A percentile compares a stretch with the other conserved stretches of the same genome.
Evolutionary conservation across 106 monocot species (phyloP).

Genomic region (Dendrobium chrysotoxum): DNA sequence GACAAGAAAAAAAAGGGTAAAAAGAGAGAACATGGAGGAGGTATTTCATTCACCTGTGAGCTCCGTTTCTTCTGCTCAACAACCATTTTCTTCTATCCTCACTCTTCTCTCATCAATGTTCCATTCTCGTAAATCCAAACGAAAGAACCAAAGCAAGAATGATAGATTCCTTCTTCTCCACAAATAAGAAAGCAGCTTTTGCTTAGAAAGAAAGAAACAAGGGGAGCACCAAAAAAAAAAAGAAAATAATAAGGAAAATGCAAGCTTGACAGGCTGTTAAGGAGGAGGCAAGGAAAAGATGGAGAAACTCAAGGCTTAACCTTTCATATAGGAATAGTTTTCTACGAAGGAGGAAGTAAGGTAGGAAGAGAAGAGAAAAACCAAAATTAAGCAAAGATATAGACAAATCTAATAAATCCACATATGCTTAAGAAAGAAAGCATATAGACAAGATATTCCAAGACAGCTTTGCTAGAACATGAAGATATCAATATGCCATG

Average conservation of each 20-base stretch:
- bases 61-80: slow-evolving; percentile 11
- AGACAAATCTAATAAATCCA: slow-evolving; percentile 28
- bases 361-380: neutral
- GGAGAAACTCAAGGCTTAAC: slow-evolving; percentile 10
- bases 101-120: slow-evolving; percentile 11
- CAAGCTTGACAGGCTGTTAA: slow-evolving; percentile 16
- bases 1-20: no score
- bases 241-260: slow-evolving; percentile 1
- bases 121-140: slow-evolving; percentile 13
- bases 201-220: slow-evolving; percentile 12
- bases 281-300: slow-evolving; percentile 3
- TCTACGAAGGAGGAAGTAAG: slow-evolving; percentile 10
- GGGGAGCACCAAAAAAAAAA: slow-evolving; percentile 4
- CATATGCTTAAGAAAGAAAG: slow-evolving; percentile 34
- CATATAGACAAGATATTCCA: slow-evolving; percentile 45
- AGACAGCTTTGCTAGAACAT: slow-evolving; percentile 31
- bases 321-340: slow-evolving; percentile 9
- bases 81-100: slow-evolving; percentile 20
- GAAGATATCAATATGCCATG: slow-evolving; percentile 31
- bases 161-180: neutral
- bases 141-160: neutral
- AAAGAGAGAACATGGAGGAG: neutral
- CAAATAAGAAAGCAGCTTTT: slow-evolving; percentile 4
- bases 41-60: slow-evolving; percentile 23
- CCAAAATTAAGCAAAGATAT: slow-evolving; percentile 10